These are phyloP conservation scores for Vanrija sp. DNA, from an alignment of 1,284 basidiomycete species.

Conservation along the genomic window DNA sequence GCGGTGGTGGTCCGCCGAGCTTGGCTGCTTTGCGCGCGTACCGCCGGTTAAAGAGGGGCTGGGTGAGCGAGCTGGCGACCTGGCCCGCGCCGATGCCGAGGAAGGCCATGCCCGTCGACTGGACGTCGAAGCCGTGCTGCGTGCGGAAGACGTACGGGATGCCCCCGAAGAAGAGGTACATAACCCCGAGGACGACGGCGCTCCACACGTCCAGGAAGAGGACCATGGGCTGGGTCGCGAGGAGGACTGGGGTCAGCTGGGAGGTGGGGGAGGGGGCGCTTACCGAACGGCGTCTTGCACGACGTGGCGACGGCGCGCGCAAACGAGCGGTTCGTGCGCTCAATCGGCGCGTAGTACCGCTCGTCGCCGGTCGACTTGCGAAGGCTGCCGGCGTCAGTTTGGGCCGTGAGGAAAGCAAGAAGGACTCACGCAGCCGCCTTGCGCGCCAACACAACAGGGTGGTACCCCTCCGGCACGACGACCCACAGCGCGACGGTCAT, in stretches of 20 bases:
- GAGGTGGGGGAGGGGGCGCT: constrained; percentile 33
- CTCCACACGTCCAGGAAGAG: constrained; percentile 62
- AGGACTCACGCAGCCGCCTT: constrained; percentile 53
- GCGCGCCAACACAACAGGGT: constrained; percentile 59
- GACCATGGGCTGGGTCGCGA: constrained; percentile 69
- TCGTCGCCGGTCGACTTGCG: constrained; percentile 55
- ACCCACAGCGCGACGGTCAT: constrained; percentile 42
- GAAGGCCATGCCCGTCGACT: constrained; percentile 64
- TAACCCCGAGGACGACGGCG: constrained; percentile 65
- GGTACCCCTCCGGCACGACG: constrained; percentile 72
- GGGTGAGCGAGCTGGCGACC: constrained; percentile 55
- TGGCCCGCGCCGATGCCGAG: constrained; percentile 69
- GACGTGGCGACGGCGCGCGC: constrained; percentile 54
- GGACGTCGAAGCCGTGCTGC: constrained; percentile 59
- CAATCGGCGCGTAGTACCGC: constrained; percentile 59
- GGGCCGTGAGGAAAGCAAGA: not conserved
- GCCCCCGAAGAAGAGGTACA: constrained; percentile 64
- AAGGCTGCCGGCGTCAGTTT: constrained; percentile 34
- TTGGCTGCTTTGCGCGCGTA: constrained; percentile 38
- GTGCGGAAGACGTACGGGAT: constrained; percentile 66
- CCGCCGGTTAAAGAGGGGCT: constrained; percentile 62
- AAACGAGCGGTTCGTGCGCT: constrained; percentile 53
- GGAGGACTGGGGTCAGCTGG: constrained; percentile 55
- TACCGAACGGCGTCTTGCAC: constrained; percentile 69
- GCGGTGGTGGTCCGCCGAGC: constrained; percentile 57